Base-by-base conservation (phyloP, 495 filamentous ascomycete species). In the Xylaria cubensis region DNA sequence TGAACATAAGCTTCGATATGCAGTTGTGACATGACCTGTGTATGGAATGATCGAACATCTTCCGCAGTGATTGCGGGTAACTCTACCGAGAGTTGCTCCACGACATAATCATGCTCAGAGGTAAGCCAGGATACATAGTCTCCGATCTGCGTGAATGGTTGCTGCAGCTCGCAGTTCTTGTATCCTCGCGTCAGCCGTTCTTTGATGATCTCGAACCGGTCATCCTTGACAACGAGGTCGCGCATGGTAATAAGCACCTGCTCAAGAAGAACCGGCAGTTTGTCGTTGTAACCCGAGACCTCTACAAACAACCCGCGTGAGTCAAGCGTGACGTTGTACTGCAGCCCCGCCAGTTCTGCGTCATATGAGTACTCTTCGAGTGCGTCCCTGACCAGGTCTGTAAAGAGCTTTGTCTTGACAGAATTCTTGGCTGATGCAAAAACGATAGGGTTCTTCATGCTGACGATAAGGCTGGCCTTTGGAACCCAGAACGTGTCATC, bases 401-500 rank as follows among this genome's bases (percentile, higher is more conserved):
- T 93, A 79, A 94, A 97, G 34, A 99, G 81, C 73, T 89, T 90
- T 0, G 91, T 86, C 77, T 94, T 95, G 42, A 97, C 90, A 24
- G 87, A 82, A 64, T 90, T 94, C 55, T 90, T 89, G 4, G 96
- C 93, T 5, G 92, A 94, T 2, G 92, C 88, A 79, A 89, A 90
- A 29, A 91, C 88, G 44, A 97, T 78, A 6, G 94, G 92, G 69
- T 92, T 97, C 72, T 92, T 89, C 73, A 97, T 86, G 63, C 89
- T 92, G 51, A 97, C 87, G 74, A 93, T 87, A 19, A 98, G 80
- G 73, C 92, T 97, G 0, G 91, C 96, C 80, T 97, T 98, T 2
- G 96, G 96, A 4, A 99, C 96, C 96, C 96, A 99, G 83, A 98
- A 99, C 0, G 90, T 93, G 75, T 99, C 96, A 75, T 99, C 96